These are phyloP conservation scores for Epichloe typhina DNA, from an alignment of 2,329 filamentous ascomycete genomes.

Conservation along the genomic window DNA sequence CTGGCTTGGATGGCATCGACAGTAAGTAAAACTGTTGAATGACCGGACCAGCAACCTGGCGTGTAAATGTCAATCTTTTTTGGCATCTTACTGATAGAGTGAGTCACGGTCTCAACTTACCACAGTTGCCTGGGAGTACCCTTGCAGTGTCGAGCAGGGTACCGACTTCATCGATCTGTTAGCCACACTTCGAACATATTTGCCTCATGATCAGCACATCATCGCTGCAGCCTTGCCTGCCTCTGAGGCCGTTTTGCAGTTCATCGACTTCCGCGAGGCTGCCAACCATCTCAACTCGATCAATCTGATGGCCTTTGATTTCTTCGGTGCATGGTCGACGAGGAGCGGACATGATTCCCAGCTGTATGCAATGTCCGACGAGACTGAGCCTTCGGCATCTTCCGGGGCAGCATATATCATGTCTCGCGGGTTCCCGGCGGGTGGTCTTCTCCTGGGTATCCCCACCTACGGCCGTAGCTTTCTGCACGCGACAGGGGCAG, in stretches of 20 bases:
- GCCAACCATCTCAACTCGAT: slow-evolving; percentile 58
- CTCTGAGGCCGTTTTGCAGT: slow-evolving; percentile 48
- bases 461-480: slow-evolving; percentile 68
- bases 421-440: slow-evolving; percentile 50
- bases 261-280: slow-evolving; percentile 52
- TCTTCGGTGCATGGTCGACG: slow-evolving; percentile 56
- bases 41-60: too few species aligned
- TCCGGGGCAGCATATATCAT: slow-evolving; percentile 53
- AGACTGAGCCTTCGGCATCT: slow-evolving; percentile 52
- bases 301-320: slow-evolving; percentile 74
- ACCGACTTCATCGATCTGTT: slow-evolving; percentile 58
- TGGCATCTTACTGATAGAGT: background rate
- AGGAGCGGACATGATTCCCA: slow-evolving; percentile 65
- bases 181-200: slow-evolving; percentile 48
- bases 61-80: too few species aligned
- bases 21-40: slow-evolving; percentile 30
- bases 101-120: background rate
- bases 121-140: slow-evolving; percentile 74
- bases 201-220: slow-evolving; percentile 56
- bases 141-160: slow-evolving; percentile 51
- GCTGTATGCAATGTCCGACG: slow-evolving; percentile 44
- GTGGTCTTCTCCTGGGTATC: slow-evolving; percentile 64
- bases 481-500: slow-evolving; percentile 48
- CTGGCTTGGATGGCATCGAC: slow-evolving; percentile 51
- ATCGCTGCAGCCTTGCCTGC: slow-evolving; percentile 63